Conservation (phyloP, 805 yeast species). For the Hanseniaspora lachancei region DNA sequence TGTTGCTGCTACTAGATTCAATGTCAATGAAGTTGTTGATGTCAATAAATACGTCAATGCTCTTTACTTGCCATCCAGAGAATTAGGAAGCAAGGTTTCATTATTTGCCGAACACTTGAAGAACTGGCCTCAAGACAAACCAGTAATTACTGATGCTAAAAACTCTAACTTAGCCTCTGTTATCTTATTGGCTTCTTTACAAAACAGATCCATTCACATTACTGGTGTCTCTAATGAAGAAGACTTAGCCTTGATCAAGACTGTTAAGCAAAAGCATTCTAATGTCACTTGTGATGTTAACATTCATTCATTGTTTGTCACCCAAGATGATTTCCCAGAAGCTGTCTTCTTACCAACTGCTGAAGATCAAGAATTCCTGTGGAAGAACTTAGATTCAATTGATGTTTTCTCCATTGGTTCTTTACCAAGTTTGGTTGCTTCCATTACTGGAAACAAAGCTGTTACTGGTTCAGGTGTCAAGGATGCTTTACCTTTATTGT, state of each 20-base stretch:
- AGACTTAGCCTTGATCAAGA: conserved; percentile 68
- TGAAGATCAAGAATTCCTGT: conserved; percentile 68
- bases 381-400: conserved; percentile 58
- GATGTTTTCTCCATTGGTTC: conserved; percentile 83
- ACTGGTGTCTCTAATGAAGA: conserved; percentile 71
- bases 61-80: conserved; percentile 68
- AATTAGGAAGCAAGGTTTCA: conserved; percentile 58
- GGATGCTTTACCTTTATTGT: conserved; percentile 69
- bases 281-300: conserved; percentile 84
- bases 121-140: conserved; percentile 72
- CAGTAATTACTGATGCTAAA: conserved; percentile 82
- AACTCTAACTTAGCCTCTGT: conserved; percentile 89
- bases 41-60: conserved; percentile 61
- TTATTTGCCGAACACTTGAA: conserved; percentile 67
- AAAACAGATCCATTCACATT: conserved; percentile 72
- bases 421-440: conserved; percentile 60
- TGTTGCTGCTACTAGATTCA: conserved; percentile 67
- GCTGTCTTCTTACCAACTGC: conserved; percentile 64
- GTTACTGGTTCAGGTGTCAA: conserved; percentile 64
- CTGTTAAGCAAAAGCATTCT: conserved; percentile 73
- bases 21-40: conserved; percentile 47
- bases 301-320: conserved; percentile 62
- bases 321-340: conserved; percentile 58
- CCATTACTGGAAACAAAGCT: conserved; percentile 45
- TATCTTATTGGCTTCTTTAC: conserved; percentile 74